Evolutionary conservation across 2,329 filamentous ascomycete genomes (phyloP), one percentile per base, ranked within the genome.

Genomic region (Claviceps sorghi): DNA sequence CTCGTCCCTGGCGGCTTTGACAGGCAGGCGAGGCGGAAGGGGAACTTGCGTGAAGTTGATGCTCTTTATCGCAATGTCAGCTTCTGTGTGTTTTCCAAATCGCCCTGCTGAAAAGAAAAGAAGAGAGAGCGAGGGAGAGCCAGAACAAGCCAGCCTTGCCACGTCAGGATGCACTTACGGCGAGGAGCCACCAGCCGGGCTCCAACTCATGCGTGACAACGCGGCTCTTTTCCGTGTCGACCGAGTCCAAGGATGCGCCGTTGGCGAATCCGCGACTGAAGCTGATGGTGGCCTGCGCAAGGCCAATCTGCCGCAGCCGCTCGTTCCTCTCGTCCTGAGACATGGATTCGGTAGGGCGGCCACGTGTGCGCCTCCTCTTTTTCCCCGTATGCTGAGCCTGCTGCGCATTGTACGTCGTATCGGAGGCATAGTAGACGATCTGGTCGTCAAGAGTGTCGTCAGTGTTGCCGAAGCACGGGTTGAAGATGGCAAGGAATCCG

Each of bases 221-320:
- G 34, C 90, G 80, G 49, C 84, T 82, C 71, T 87, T 93, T 61
- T 95, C 87, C 1, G 93, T 97, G 63, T 98, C 93, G 54, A 98
- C 83, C 10, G 82, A 82, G 61, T 95, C 88, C 41, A 96, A 79
- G 2, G 86, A 67, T 58, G 83, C 76, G 54, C 83, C 87, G 55
- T 80, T 77, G 2, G 90, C 86, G 68, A 98, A 98, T 61, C 83
- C 90, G 64, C 83, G 84, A 61, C 87, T 86, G 70, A 98, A 98
- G 65, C 83, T 86, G 54, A 95, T 84, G 84, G 97, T 95, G 64
- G 90, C 93, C 71, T 98, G 93, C 42, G 93, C 93, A 57, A 98
- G 80, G 40, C 93, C 93, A 64, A 98, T 89, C 73, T 96, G 90
- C 58, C 93, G 80, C 61, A 97, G 73, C 60, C 84, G 84, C 70